Conservation (phyloP, 352 stramenopile genomes). For the Pythium chondricola region DNA sequence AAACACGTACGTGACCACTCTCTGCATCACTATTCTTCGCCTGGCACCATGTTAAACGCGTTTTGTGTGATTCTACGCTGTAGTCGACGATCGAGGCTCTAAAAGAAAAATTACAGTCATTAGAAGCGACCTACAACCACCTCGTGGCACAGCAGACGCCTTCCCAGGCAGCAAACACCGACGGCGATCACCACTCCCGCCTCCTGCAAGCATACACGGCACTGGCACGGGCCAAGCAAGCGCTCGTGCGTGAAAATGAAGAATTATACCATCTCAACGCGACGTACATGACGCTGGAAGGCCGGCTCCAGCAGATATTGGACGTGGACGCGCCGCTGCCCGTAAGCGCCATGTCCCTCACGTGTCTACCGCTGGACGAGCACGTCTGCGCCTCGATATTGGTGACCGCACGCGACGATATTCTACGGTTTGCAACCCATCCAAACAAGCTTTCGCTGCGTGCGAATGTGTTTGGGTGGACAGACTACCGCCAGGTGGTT, state of each 20-base stretch:
- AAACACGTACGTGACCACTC: conserved; percentile 5
- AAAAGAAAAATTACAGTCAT: not conserved
- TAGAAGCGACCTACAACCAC: conserved; percentile 7
- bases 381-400: too few relatives aligned
- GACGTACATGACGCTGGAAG: conserved; percentile 9
- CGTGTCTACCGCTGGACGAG: too few relatives aligned
- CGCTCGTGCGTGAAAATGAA: conserved; percentile 12
- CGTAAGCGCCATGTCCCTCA: too few relatives aligned
- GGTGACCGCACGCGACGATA: too few relatives aligned
- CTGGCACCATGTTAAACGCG: not conserved
- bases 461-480: too few relatives aligned
- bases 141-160: not conserved
- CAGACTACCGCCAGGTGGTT: too few relatives aligned
- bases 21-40: not conserved
- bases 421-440: too few relatives aligned
- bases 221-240: conserved; percentile 1
- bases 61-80: not conserved
- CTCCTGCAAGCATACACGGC: conserved; percentile 3
- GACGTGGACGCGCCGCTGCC: conserved; percentile 5
- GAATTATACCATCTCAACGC: conserved; percentile 7
- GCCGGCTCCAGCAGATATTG: conserved; percentile 11
- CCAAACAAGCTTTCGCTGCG: too few relatives aligned
- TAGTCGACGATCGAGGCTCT: conserved; percentile 8
- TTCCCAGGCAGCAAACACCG: too few relatives aligned
- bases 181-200: not conserved